phyloP scores from a whole-genome alignment of 2,329 filamentous ascomycete species.

The Alternaria sp. region DNA sequence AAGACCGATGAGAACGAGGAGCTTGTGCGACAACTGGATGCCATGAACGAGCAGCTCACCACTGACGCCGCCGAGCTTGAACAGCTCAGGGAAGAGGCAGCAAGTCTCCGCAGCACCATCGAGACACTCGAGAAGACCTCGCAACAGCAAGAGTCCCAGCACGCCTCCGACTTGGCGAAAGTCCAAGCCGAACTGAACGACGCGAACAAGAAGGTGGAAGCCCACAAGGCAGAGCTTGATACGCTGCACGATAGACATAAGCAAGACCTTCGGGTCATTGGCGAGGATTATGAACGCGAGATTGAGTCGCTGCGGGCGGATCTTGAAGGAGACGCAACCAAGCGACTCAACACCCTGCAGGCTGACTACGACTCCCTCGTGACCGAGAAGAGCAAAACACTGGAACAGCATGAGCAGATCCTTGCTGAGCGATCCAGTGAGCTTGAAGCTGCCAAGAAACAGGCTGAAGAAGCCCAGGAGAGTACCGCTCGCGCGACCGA shows the following conservation, averaged over 20 bases:
- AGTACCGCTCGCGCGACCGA: slow-evolving; percentile 32
- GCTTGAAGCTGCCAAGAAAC: slow-evolving; percentile 26
- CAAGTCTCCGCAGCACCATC: slow-evolving; percentile 40
- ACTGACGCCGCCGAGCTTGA: slow-evolving; percentile 36
- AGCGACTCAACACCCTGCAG: slow-evolving; percentile 40
- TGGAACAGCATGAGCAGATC: slow-evolving; percentile 31
- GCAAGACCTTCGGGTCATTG: slow-evolving; percentile 37
- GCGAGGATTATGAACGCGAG: slow-evolving; percentile 42
- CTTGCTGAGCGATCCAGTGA: slow-evolving; percentile 27
- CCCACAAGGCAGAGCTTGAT: slow-evolving; percentile 38
- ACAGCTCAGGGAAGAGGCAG: slow-evolving; percentile 35
- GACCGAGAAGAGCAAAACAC: slow-evolving; percentile 32
- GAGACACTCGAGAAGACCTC: slow-evolving; percentile 39
- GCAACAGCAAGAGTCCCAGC: slow-evolving; percentile 34
- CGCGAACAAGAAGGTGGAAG: slow-evolving; percentile 30
- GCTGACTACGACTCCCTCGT: slow-evolving; percentile 40
- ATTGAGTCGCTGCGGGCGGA: slow-evolving; percentile 45
- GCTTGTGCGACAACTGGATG: slow-evolving; percentile 41
- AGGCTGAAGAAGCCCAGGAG: slow-evolving; percentile 27
- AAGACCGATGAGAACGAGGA: slow-evolving; percentile 42
- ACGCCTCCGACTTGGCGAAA: slow-evolving; percentile 31
- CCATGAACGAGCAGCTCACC: slow-evolving; percentile 43
- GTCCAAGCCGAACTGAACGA: slow-evolving; percentile 35
- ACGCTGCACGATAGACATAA: slow-evolving; percentile 32
- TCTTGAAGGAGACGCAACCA: slow-evolving; percentile 45